These are phyloP conservation scores for Pestalotiopsis sp. DNA, from an alignment of 2,329 filamentous ascomycete genomes.

Conservation along the genomic window DNA sequence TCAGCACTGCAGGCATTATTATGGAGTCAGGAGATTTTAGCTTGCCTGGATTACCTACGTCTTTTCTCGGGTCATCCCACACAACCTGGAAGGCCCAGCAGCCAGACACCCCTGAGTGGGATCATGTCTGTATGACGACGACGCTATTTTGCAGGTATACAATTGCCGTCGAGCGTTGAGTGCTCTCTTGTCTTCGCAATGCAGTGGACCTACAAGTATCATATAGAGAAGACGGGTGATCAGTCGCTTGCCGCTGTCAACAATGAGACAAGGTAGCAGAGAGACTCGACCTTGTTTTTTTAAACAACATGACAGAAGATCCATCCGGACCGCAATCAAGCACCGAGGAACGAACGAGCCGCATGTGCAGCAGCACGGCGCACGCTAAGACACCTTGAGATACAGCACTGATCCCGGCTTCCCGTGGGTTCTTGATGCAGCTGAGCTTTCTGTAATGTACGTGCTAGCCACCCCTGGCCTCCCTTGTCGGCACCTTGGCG, in stretches of 20 bases:
- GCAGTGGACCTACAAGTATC: neutral
- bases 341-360: neutral
- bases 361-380: neutral
- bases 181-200: neutral
- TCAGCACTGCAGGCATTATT: neutral
- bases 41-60: neutral
- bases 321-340: neutral
- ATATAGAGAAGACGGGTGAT: neutral
- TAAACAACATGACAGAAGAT: too few relatives aligned
- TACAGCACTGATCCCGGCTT: neutral
- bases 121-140: neutral
- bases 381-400: neutral
- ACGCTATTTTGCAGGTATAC: neutral
- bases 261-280: too few relatives aligned
- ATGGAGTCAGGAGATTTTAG: neutral
- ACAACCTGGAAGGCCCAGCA: neutral
- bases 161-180: neutral
- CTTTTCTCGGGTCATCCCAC: neutral
- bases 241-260: too few relatives aligned
- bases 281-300: too few relatives aligned
- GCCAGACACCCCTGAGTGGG: neutral
- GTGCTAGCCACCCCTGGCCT: neutral
- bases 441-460: neutral
- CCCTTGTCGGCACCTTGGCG: neutral
- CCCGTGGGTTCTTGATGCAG: neutral